These are phyloP conservation scores for Dendrocalamus latiflorus DNA, from an alignment of 202 grass and related monocot species.

Conservation along the genomic window DNA sequence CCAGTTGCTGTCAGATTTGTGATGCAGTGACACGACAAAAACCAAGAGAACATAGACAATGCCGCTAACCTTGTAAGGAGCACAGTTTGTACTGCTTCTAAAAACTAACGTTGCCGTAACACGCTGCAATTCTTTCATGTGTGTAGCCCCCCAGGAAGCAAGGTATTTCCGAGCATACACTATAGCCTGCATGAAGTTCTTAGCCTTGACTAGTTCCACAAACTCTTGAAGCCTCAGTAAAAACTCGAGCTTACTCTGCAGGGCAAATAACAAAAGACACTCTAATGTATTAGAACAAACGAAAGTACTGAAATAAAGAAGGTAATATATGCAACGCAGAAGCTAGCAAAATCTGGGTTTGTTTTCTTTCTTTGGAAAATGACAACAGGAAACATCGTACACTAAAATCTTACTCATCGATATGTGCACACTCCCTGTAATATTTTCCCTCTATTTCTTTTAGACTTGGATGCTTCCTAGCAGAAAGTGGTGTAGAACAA, in stretches of 20 bases:
- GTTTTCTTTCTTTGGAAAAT: conserved; percentile 8
- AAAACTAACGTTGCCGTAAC: conserved; percentile 74
- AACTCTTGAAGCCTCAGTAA: conserved; percentile 94
- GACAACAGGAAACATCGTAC: background rate
- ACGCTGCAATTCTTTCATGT: conserved; percentile 91
- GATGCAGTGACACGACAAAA: background rate
- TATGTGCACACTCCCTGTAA: background rate
- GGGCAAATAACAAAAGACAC: conserved; percentile 18
- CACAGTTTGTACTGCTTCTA: conserved; percentile 61
- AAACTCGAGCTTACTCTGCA: conserved; percentile 99
- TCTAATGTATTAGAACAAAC: too few relatives aligned
- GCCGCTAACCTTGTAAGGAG: conserved; percentile 67
- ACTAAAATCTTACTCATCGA: background rate
- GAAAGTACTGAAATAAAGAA: background rate
- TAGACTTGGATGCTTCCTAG: too few relatives aligned
- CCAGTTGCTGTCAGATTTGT: background rate
- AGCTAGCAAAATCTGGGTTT: conserved; percentile 3
- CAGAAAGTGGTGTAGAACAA: background rate
- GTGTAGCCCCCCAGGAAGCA: conserved; percentile 68
- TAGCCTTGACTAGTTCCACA: conserved; percentile 81
- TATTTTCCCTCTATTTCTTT: too few relatives aligned
- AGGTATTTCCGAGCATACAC: conserved; percentile 87
- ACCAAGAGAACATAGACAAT: background rate
- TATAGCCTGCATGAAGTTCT: conserved; percentile 70
- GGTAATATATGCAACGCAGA: background rate